Conservation (phyloP, 495 filamentous ascomycete species). For the Achaetomiella virescens region DNA sequence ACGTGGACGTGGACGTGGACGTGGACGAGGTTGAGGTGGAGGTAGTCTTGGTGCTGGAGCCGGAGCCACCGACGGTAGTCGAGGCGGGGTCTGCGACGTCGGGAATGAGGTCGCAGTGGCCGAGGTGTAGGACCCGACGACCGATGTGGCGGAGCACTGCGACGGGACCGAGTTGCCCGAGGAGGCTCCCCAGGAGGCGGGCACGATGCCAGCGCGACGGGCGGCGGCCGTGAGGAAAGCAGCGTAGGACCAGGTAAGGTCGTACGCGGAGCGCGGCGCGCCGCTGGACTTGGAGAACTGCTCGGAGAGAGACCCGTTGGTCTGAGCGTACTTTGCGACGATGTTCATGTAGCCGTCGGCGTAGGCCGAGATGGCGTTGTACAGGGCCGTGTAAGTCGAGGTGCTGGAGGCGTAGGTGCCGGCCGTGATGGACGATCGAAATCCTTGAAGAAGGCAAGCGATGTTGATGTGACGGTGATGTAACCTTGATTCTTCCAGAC, state of each 20-base stretch:
- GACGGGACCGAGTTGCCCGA: conserved; percentile 45
- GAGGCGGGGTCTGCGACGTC: conserved; percentile 38
- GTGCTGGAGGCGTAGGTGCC: conserved; percentile 47
- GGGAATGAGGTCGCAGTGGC: conserved; percentile 55
- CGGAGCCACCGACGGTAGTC: no score
- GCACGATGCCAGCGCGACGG: conserved; percentile 41
- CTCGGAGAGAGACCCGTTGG: conserved; percentile 54
- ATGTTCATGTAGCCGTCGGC: conserved; percentile 58
- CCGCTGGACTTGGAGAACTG: conserved; percentile 52
- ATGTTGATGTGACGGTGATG: conserved; percentile 47
- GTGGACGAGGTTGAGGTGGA: conserved; percentile 27
- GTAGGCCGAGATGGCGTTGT: conserved; percentile 52
- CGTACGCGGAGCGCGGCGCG: conserved; percentile 45
- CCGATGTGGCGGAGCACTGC: conserved; percentile 45
- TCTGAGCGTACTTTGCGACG: conserved; percentile 42
- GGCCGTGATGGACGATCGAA: conserved; percentile 41
- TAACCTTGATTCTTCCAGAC: conserved; percentile 51
- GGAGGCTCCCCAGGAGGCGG: conserved; percentile 46
- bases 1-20: background rate
- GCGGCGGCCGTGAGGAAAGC: conserved; percentile 53
- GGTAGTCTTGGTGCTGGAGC: background rate
- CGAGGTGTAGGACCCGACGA: conserved; percentile 52
- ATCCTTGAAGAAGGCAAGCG: conserved; percentile 52
- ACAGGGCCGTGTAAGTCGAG: conserved; percentile 44
- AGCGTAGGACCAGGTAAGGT: conserved; percentile 65